Evolutionary conservation across 352 stramenopile genomes (phyloP).

Genomic region (Phytopythium cucurbitacearum): DNA sequence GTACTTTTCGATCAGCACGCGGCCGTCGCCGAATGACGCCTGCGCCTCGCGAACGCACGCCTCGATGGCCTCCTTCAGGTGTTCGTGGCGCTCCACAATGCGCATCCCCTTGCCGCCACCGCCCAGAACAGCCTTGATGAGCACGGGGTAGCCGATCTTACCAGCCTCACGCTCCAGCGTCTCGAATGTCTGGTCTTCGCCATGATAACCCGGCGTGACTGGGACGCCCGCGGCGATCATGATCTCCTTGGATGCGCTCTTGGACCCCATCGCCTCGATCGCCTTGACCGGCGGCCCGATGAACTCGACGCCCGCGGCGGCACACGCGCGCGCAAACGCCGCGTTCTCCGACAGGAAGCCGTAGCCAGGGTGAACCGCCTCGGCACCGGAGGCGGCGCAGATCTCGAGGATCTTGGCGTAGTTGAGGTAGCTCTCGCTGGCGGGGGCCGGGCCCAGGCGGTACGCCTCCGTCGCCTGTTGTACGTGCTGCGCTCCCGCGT

Average conservation of each 20-base stretch:
- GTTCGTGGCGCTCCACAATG: slow-evolving; percentile 80
- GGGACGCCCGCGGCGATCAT: slow-evolving; percentile 86
- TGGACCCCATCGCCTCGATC: slow-evolving; percentile 91
- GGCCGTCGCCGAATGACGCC: slow-evolving; percentile 87
- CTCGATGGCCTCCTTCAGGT: slow-evolving; percentile 80
- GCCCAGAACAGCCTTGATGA: slow-evolving; percentile 91
- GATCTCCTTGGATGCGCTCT: slow-evolving; percentile 91
- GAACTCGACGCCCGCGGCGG: slow-evolving; percentile 81
- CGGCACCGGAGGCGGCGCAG: slow-evolving; percentile 48
- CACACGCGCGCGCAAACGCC: slow-evolving; percentile 62
- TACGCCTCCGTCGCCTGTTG: slow-evolving; percentile 72
- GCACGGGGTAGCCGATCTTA: slow-evolving; percentile 90
- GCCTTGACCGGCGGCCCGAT: slow-evolving; percentile 85
- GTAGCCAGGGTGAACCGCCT: slow-evolving; percentile 89
- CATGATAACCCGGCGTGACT: slow-evolving; percentile 89
- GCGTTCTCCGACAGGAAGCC: slow-evolving; percentile 90
- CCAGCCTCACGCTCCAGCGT: slow-evolving; percentile 69
- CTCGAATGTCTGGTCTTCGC: slow-evolving; percentile 82
- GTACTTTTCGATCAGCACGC: slow-evolving; percentile 92
- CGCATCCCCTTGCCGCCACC: slow-evolving; percentile 92
- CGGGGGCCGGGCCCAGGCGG: slow-evolving; percentile 55
- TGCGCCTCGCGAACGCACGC: slow-evolving; percentile 84
- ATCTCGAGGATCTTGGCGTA: slow-evolving; percentile 74
- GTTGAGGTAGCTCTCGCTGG: slow-evolving; percentile 77
- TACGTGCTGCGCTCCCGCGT: slow-evolving; percentile 75